These are phyloP conservation scores for Thraustochytrium sp. DNA, from an alignment of 352 stramenopile species.

Conservation along the genomic window DNA sequence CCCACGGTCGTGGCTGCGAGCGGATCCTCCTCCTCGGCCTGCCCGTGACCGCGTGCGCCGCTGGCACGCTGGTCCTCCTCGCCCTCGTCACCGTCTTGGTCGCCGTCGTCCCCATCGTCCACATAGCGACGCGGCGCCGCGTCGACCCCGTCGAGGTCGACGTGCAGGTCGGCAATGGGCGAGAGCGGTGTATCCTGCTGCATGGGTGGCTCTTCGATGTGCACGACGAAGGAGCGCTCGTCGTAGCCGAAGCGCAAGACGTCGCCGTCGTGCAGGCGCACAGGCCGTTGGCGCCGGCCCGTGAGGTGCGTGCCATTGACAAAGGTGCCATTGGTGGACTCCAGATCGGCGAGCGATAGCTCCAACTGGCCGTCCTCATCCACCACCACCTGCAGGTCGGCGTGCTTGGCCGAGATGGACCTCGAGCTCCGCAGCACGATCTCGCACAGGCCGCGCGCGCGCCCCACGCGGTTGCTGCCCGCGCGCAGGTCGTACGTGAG, in stretches of 20 bases:
- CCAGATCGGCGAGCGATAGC: neutral
- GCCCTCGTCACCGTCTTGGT: neutral
- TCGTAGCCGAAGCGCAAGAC: slow-evolving; percentile 23
- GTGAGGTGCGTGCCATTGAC: slow-evolving; percentile 16
- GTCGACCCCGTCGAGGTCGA: too few species aligned
- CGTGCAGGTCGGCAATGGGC: neutral
- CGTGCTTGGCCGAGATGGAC: slow-evolving; percentile 20
- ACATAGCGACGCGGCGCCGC: too few species aligned
- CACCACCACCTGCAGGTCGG: neutral
- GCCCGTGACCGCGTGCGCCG: too few species aligned
- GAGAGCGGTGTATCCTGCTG: neutral
- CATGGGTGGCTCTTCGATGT: neutral
- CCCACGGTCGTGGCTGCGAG: neutral
- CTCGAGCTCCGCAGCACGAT: slow-evolving; percentile 24
- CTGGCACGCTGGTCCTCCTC: neutral
- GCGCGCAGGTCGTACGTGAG: neutral
- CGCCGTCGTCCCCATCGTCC: neutral
- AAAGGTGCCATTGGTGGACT: slow-evolving; percentile 36
- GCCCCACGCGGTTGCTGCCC: slow-evolving; percentile 1
- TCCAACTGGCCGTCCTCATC: neutral
- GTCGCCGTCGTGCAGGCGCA: neutral
- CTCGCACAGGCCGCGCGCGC: neutral
- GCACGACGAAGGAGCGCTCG: slow-evolving; percentile 2
- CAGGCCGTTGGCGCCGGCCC: neutral
- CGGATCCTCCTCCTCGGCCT: too few species aligned